A percentile compares a stretch with the other conserved stretches of the same genome.
Conservation (phyloP, 305 asterid species). For the Ajuga reptans region DNA sequence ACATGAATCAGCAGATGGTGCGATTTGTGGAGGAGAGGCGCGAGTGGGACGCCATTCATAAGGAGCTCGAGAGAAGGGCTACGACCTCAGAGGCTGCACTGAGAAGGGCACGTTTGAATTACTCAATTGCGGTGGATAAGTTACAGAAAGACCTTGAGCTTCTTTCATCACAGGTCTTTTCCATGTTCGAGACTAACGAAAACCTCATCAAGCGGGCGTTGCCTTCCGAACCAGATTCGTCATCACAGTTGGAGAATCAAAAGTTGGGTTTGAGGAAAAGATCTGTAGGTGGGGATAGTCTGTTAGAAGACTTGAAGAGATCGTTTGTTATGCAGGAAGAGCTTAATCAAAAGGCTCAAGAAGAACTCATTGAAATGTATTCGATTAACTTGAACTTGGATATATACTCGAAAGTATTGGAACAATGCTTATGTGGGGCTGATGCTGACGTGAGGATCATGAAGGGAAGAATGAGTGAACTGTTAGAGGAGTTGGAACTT, state of each 20-base stretch:
- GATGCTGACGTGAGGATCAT: slow-evolving; percentile 34
- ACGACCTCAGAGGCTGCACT: slow-evolving; percentile 76
- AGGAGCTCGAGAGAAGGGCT: slow-evolving; percentile 79
- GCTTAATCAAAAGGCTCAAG: slow-evolving; percentile 72
- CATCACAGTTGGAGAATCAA: slow-evolving; percentile 36
- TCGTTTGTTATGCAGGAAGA: slow-evolving; percentile 74
- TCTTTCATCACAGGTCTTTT: slow-evolving; percentile 88
- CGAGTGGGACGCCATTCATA: slow-evolving; percentile 51
- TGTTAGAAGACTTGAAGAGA: slow-evolving; percentile 72
- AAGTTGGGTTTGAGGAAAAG: slow-evolving; percentile 37
- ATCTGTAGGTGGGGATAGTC: slow-evolving; percentile 59
- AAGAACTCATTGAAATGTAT: slow-evolving; percentile 72
- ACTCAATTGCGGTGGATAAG: slow-evolving; percentile 93
- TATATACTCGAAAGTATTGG: slow-evolving; percentile 61
- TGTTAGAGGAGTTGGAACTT: slow-evolving; percentile 50
- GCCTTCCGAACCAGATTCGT: slow-evolving; percentile 34
- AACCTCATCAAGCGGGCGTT: slow-evolving; percentile 81
- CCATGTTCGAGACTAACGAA: slow-evolving; percentile 88
- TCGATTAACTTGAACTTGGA: slow-evolving; percentile 64
- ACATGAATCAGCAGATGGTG: slow-evolving; percentile 50
- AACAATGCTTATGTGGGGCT: slow-evolving; percentile 55
- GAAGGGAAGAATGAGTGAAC: slow-evolving; percentile 41
- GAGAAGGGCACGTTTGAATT: slow-evolving; percentile 83
- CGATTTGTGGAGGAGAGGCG: slow-evolving; percentile 57
- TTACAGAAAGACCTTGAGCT: slow-evolving; percentile 92